Evolutionary conservation across 768 basidiomycete species (phyloP), one percentile per base, ranked within the genome.

Genomic region (Epithele typhae): DNA sequence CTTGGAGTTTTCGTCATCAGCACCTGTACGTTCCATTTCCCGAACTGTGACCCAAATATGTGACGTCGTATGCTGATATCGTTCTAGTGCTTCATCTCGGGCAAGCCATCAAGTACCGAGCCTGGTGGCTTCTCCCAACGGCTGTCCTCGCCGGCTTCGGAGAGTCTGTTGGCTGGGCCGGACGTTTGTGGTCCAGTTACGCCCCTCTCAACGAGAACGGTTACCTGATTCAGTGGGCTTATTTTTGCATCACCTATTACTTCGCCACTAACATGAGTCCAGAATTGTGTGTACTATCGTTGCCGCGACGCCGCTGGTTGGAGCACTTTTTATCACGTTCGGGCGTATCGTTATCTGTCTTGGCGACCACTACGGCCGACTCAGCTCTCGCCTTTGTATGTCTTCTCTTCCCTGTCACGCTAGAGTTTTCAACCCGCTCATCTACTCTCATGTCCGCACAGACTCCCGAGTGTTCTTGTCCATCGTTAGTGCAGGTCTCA

Each of bases 301-400:
- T 25, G 73, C 72, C 1, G 81, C 81, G 1, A 76, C 77, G 0
- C 80, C 78, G 19, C 63, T 79, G 15, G 62, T 76, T 10, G 80
- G 81, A 0, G 78, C 79, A 2, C 76, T 78, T 48, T 85, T 83
- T 58, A 68, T 80, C 27, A 71, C 80, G 17, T 66, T 83, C 12
- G 79, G 80, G 2, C 57, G 62, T 25, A 64, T 80, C 35, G 75
- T 80, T 33, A 55, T 49, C 24, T 52, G 56, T 11, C 58, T 79
- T n/a, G 77, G 76, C 1, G 33, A 66, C 1, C 59, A 66, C 40
- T 77, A 78, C 55, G 75, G 74, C 50, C 65, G 77, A 0, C 49
- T 81, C 6, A 60, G 53, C 25, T 70, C 77, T 1, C 61, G 58
- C 41, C 56, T 57, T 46, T 77, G 75, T 76, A 49, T 27, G 70